A percentile compares a stretch with the other conserved stretches of the same genome.
phyloP scores from a whole-genome alignment of 108 stramenopile genomes.

The Nannochloropsis gaditana region DNA sequence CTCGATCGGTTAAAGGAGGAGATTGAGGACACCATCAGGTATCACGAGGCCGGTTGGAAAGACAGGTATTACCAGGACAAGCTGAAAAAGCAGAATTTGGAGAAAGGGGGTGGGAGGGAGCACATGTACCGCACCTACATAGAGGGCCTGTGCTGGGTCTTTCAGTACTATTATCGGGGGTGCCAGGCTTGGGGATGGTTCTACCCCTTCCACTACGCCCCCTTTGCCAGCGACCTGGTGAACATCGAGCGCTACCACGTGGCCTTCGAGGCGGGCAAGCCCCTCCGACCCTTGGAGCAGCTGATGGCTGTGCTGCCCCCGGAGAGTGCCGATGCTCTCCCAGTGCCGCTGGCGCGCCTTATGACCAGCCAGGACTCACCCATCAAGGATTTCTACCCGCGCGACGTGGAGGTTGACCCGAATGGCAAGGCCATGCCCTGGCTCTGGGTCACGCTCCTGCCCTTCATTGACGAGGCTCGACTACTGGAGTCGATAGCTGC shows the following conservation, averaged over 20 bases:
- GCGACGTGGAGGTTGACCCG: conserved; percentile 78
- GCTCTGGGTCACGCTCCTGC: conserved; percentile 95
- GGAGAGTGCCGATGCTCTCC: conserved; percentile 86
- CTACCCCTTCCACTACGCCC: conserved; percentile 96
- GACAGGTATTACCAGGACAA: conserved; percentile 92
- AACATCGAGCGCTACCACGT: conserved; percentile 79
- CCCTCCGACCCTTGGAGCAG: conserved; percentile 93
- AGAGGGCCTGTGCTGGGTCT: conserved; percentile 96
- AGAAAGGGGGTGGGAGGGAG: neutral
- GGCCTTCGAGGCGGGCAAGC: conserved; percentile 69
- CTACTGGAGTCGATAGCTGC: conserved; percentile 63
- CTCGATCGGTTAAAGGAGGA: conserved; percentile 5
- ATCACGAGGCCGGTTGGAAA: conserved; percentile 93
- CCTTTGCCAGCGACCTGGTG: conserved; percentile 92
- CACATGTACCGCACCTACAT: conserved; percentile 72
- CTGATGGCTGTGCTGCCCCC: conserved; percentile 93
- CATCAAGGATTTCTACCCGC: conserved; percentile 92
- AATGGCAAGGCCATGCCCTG: conserved; percentile 98
- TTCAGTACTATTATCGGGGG: conserved; percentile 93
- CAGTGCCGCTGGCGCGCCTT: conserved; percentile 74
- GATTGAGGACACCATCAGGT: conserved; percentile 59
- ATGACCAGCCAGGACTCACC: conserved; percentile 84
- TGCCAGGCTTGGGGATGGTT: conserved; percentile 95
- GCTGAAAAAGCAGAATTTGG: conserved; percentile 74
- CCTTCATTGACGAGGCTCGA: conserved; percentile 93